These are phyloP conservation scores for Lachnellula suecica DNA, from an alignment of 2,329 filamentous ascomycete genomes.

Conservation along the genomic window DNA sequence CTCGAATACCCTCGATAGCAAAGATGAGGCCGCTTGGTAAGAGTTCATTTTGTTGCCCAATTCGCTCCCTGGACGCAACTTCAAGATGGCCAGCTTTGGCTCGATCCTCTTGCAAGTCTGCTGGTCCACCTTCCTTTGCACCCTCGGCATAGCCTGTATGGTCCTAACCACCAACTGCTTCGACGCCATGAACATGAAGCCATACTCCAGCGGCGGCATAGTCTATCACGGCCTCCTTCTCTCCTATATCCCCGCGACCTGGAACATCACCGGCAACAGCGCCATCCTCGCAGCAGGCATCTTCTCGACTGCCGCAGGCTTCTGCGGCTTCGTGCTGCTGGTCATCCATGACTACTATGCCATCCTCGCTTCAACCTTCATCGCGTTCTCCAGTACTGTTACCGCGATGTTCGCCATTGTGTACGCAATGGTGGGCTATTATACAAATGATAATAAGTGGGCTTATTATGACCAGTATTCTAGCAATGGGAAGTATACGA, in stretches of 20 bases:
- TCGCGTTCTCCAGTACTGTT: neutral
- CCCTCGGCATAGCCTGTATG: neutral
- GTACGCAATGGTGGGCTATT: neutral
- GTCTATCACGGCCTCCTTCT: neutral
- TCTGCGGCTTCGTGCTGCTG: neutral
- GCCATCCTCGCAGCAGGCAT: neutral
- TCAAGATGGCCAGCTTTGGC: neutral
- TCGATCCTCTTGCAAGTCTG: neutral
- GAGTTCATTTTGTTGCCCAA: no score
- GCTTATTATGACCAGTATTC: neutral
- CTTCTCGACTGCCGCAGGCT: neutral
- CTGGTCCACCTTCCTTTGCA: neutral
- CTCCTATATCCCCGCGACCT: neutral
- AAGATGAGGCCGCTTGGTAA: no score
- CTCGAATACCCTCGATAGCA: no score
- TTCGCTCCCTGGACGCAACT: no score
- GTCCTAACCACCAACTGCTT: neutral
- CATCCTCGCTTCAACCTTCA: neutral
- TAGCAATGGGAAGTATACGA: neutral
- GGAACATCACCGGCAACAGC: neutral
- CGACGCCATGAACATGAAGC: neutral
- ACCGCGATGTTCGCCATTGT: neutral
- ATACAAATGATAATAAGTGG: neutral
- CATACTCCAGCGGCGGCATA: neutral
- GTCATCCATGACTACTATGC: neutral